Evolutionary conservation across 2,329 filamentous ascomycete genomes (phyloP).

Genomic region (Tolypocladium tropicale): DNA sequence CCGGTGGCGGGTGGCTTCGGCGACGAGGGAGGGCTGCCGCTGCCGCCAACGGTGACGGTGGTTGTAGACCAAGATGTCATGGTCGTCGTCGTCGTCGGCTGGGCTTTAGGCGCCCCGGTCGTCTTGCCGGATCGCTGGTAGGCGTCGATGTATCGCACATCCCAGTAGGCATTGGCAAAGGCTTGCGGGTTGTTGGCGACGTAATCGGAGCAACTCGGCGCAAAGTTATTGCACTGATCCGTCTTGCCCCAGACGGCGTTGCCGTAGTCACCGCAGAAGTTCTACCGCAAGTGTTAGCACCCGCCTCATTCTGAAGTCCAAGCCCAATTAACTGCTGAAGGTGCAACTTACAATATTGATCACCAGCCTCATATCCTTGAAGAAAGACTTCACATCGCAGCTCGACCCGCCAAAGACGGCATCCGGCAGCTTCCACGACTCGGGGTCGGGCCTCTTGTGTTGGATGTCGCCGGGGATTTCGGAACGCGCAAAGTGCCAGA

Average conservation of each 20-base stretch:
- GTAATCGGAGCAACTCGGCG: constrained; percentile 34
- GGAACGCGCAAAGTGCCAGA: constrained; percentile 68
- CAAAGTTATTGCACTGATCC: constrained; percentile 27
- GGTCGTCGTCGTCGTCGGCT: background rate
- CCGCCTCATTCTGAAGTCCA: background rate
- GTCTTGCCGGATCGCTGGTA: constrained; percentile 19
- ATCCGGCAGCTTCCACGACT: constrained; percentile 56
- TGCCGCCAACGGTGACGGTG: background rate
- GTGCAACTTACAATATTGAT: constrained; percentile 48
- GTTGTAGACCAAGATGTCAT: background rate
- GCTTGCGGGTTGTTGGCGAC: constrained; percentile 33
- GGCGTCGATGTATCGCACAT: constrained; percentile 45
- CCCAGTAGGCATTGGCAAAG: constrained; percentile 34
- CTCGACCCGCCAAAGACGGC: constrained; percentile 54
- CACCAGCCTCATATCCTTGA: constrained; percentile 60
- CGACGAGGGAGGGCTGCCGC: constrained; percentile 1
- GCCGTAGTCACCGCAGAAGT: constrained; percentile 73
- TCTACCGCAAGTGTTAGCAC: constrained; percentile 18
- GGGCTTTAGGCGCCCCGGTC: background rate
- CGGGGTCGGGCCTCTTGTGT: constrained; percentile 48
- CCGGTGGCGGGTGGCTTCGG: constrained; percentile 2
- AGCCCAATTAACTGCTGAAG: background rate
- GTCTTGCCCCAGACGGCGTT: constrained; percentile 31
- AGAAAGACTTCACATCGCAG: constrained; percentile 58
- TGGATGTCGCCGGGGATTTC: constrained; percentile 56